Evolutionary conservation across 495 filamentous ascomycete species (phyloP), one percentile per base, ranked within the genome.

Genomic region (Ramalina intermedia): DNA sequence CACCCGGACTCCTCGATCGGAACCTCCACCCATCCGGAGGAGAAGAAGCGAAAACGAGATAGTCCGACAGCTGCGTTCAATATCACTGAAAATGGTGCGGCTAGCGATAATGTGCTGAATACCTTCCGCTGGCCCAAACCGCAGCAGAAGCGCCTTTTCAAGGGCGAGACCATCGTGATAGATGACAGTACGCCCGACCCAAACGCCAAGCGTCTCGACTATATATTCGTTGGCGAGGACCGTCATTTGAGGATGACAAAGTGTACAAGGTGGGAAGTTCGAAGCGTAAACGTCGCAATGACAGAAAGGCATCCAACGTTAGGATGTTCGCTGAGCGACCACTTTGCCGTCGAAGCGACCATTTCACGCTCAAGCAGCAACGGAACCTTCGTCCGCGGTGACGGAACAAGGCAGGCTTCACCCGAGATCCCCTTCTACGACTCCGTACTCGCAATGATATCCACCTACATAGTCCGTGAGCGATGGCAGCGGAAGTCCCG

Each of bases 61-160:
- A 67, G 79, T 8, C 87, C 89, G 0, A 81, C 74, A 2, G 87
- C 82, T 1, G 73, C 78, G 47, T 82, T 76, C 62, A 95, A 94
- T 61, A 62, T 96, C 17, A 56, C 59, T 6, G 77, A 81, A 43
- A 90, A 95, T 56, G 91, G 91, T 2, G 78, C 85, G 4, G 91
- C 93, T 0, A 95, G 88, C 57, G 87, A 96, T 58, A 79, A 79
- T 43, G 74, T 74, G 7, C 76, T 82, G 53, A 96, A 96, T 66
- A 95, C 90, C 1, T 98, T 93, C 91, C 73, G 87, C 21, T 96
- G 93, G 91, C 63, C 78, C 21, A 77, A 84, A 59, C 61, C 63
- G 35, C 65, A 74, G 51, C 73, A 76, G 49, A 79, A 79, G 47
- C 64, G 66, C 13, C 67, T 89, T 0, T 65, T 68, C 16, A 78